phyloP scores from a whole-genome alignment of 768 basidiomycete species.

The Suillus decipiens region DNA sequence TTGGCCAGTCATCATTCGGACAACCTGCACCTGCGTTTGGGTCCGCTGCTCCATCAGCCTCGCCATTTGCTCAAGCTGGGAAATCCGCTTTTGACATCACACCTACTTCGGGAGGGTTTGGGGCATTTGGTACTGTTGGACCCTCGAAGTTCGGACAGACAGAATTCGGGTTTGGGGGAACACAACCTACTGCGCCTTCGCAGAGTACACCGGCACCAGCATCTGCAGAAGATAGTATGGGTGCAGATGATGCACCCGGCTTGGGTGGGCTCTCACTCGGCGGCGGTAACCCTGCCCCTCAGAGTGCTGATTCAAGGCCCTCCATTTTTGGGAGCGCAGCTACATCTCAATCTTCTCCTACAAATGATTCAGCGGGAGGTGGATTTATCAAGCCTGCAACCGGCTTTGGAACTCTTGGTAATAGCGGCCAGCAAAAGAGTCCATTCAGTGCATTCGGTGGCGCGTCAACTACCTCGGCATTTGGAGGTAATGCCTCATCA shows the following conservation, averaged over 20 bases:
- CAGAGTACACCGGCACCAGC: conserved; percentile 11
- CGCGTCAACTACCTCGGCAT: neutral
- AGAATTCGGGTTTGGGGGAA: conserved; percentile 23
- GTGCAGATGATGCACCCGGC: conserved; percentile 30
- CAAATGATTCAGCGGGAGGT: conserved; percentile 19
- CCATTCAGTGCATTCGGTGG: conserved; percentile 25
- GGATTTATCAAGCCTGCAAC: conserved; percentile 34
- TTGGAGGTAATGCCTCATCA: conserved; percentile 20
- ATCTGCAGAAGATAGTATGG: conserved; percentile 34
- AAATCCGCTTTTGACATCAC: conserved; percentile 26
- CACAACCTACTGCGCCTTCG: conserved; percentile 9
- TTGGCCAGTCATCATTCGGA: conserved; percentile 34
- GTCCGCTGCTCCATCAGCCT: conserved; percentile 11
- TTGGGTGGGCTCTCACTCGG: conserved; percentile 37
- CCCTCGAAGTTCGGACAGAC: conserved; percentile 36
- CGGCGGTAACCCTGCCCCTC: conserved; percentile 18
- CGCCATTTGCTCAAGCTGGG: conserved; percentile 23
- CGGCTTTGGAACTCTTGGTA: conserved; percentile 35
- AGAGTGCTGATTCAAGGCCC: conserved; percentile 26
- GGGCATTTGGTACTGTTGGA: conserved; percentile 31
- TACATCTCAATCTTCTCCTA: conserved; percentile 7
- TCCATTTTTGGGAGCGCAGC: conserved; percentile 36
- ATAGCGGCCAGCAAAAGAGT: conserved; percentile 26
- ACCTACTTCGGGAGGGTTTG: conserved; percentile 31
- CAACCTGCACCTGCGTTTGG: conserved; percentile 18